phyloP scores from a whole-genome alignment of 2,329 filamentous ascomycete species.

The Botryosphaeria dothidea region DNA sequence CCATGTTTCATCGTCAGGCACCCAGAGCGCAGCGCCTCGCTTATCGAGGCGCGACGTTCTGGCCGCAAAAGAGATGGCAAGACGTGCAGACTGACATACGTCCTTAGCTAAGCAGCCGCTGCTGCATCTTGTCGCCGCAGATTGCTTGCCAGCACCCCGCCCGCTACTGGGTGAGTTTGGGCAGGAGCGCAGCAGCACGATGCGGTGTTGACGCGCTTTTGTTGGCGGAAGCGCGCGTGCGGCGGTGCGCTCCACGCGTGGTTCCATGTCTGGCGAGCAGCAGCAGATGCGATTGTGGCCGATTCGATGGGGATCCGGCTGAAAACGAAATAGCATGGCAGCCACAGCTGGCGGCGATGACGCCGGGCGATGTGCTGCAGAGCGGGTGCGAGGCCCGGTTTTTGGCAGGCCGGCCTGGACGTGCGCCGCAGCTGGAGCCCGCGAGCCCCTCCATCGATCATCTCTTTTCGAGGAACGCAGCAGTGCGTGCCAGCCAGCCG shows the following conservation, averaged over 20 bases:
- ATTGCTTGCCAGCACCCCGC: not conserved
- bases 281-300: conserved; percentile 11
- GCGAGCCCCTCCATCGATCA: conserved; percentile 13
- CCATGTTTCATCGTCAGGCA: conserved; percentile 19
- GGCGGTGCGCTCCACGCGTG: not conserved
- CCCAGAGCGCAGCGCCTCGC: conserved; percentile 16
- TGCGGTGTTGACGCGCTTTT: no score
- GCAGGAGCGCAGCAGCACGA: no score
- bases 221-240: not conserved
- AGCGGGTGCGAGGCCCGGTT: conserved; percentile 1
- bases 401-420: not conserved
- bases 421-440: not conserved
- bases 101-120: no score
- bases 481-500: not conserved
- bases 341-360: conserved; percentile 13
- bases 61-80: conserved; percentile 4
- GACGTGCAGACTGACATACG: no score
- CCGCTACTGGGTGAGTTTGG: no score
- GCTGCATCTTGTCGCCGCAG: not conserved
- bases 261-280: not conserved
- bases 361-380: conserved; percentile 2
- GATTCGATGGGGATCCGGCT: conserved; percentile 15
- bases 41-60: conserved; percentile 7
- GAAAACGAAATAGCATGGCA: conserved; percentile 18
- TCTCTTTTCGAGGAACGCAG: not conserved